Evolutionary conservation across 441 rosid genomes (phyloP), one percentile per base, ranked within the genome.

Genomic region (Erysimum pusillum): DNA sequence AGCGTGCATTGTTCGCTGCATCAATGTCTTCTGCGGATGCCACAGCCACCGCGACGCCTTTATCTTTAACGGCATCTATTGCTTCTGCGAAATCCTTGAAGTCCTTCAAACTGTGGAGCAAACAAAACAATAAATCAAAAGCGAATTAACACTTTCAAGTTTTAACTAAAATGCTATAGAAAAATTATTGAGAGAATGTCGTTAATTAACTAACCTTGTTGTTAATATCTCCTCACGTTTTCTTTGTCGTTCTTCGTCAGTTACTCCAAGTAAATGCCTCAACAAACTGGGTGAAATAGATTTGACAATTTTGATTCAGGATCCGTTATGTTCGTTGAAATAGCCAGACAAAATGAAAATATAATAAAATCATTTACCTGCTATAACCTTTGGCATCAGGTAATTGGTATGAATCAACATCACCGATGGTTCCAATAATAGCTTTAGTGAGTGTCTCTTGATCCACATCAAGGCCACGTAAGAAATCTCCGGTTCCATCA

Each of bases 311-410:
- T 76, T 51, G 15, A 60, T 31, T 76, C 61, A 83, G 18, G 41
- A 42, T 54, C 18, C 22, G 28, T 31, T 9, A 68, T 31, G 74
- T 61, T 61, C 2, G 11, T 51, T 68, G 6, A 68, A 2, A 41
- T 28, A 10, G 48, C 1, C 10, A 28, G 32, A 41, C 11, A 5
- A 3, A 32, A 54, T 13, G 7, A 69, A 36, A 7, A 1, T 6
- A 18, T 6, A 7, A 17, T 3, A 9, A 32, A 48, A 5, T 65
- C 44, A 32, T 65, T 64, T 88, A 93, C 99, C 98, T 90, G 73
- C 93, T 93, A 63, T 91, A 96, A 84, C 99, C 99, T 84, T 93
- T 96, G 73, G 99, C 99, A 87, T 93, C 99, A 36, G 99, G 97
- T 39, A 96, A 90, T 86, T 96, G 97, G 83, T 96, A 96, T 10